Conservation (phyloP, 768 basidiomycete species). For the Tylopilus plumbeoviolaceoides region DNA sequence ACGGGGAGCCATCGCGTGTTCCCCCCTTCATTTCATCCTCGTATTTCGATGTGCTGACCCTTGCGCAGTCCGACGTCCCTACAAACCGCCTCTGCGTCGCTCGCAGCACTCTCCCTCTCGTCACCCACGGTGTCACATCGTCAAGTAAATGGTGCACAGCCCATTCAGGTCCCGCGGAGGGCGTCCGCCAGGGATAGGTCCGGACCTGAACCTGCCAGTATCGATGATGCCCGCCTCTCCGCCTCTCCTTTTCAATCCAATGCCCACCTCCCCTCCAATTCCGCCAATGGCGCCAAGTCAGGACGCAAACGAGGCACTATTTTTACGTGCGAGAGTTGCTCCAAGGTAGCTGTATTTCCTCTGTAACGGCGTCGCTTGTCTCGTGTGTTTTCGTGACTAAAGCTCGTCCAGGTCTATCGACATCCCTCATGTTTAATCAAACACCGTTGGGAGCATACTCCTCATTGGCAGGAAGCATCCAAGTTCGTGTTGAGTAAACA, state of each 20-base stretch:
- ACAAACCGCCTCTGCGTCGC: slow-evolving; percentile 36
- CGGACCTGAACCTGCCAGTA: slow-evolving; percentile 6
- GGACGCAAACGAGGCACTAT: slow-evolving; percentile 80
- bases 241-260: slow-evolving; percentile 12
- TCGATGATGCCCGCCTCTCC: slow-evolving; percentile 17
- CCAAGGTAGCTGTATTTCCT: slow-evolving; percentile 56
- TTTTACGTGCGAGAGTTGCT: slow-evolving; percentile 91
- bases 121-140: slow-evolving; percentile 34
- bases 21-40: neutral
- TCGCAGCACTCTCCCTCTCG: slow-evolving; percentile 40
- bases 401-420: slow-evolving; percentile 60
- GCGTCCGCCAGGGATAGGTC: neutral
- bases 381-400: slow-evolving; percentile 3
- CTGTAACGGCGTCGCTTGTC: slow-evolving; percentile 1
- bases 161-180: slow-evolving; percentile 5
- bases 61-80: slow-evolving; percentile 32
- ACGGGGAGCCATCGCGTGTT: neutral
- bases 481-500: slow-evolving; percentile 93
- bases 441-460: slow-evolving; percentile 97
- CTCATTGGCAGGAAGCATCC: slow-evolving; percentile 91
- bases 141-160: slow-evolving; percentile 9
- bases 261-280: slow-evolving; percentile 8
- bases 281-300: slow-evolving; percentile 27
- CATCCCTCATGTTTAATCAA: slow-evolving; percentile 96
- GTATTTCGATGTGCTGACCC: slow-evolving; percentile 6